phyloP scores from a whole-genome alignment of 2,329 filamentous ascomycete genomes.

The Biscogniauxia marginata region DNA sequence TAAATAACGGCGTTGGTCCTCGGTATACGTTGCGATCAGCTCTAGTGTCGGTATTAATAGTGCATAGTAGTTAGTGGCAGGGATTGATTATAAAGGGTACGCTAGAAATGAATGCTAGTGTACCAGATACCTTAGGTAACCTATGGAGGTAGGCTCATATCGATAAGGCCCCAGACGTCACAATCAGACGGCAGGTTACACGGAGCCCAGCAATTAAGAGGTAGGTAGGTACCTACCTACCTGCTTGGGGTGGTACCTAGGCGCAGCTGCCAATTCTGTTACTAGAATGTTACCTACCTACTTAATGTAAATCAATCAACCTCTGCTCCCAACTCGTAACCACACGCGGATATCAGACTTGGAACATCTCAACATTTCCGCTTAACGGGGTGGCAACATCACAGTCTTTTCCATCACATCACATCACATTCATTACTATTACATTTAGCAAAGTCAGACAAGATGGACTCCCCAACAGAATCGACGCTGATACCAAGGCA shows the following conservation, averaged over 20 bases:
- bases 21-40: not conserved
- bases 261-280: not conserved
- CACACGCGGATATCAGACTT: no score
- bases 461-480: not conserved
- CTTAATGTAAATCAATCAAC: no score
- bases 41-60: not conserved
- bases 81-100: slow-evolving; percentile 7
- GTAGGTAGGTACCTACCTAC: not conserved
- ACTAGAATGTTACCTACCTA: not conserved
- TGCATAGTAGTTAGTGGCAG: slow-evolving; percentile 1
- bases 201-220: no score
- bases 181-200: no score
- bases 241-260: not conserved
- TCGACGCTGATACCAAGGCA: not conserved
- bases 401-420: no score
- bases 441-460: not conserved
- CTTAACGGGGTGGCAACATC: no score
- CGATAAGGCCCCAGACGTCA: no score
- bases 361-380: no score
- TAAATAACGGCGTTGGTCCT: not conserved
- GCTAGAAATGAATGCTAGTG: no score
- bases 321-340: no score
- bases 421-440: no score
- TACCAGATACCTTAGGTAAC: no score
- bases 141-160: not conserved